These are phyloP conservation scores for Protomyces inouyei DNA, from an alignment of 1,139 yeast genomes.

Conservation along the genomic window DNA sequence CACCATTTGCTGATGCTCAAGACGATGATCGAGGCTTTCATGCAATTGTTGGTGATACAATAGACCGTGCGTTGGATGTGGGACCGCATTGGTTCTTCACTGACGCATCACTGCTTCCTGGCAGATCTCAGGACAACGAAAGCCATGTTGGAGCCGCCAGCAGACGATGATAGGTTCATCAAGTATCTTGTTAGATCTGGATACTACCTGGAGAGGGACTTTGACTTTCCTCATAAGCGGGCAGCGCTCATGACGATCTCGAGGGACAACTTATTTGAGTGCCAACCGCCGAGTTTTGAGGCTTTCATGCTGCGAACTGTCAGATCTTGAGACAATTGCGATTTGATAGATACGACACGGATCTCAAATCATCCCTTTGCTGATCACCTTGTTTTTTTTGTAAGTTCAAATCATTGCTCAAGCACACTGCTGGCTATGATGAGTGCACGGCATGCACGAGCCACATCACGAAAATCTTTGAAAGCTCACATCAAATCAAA, in stretches of 20 bases:
- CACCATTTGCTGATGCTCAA: conserved; percentile 29
- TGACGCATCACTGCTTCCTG: conserved; percentile 34
- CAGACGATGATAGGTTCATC: conserved; percentile 34
- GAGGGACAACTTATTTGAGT: conserved; percentile 31
- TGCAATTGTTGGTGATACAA: conserved; percentile 33
- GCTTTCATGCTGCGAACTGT: background rate
- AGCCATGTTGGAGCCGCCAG: conserved; percentile 35
- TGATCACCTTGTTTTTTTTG: too few species aligned
- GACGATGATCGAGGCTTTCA: conserved; percentile 35
- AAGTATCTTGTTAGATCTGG: conserved; percentile 31
- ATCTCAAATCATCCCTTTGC: too few species aligned
- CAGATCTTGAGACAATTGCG: too few species aligned
- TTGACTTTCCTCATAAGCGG: conserved; percentile 35
- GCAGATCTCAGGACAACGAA: conserved; percentile 32
- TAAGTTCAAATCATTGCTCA: too few species aligned
- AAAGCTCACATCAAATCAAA: too few species aligned
- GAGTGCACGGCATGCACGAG: too few species aligned
- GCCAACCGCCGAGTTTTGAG: background rate
- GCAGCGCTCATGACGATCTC: conserved; percentile 35
- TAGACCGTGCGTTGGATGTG: conserved; percentile 34
- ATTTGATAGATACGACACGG: too few species aligned
- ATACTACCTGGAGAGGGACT: conserved; percentile 32
- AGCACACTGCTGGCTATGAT: too few species aligned
- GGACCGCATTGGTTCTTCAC: conserved; percentile 34
- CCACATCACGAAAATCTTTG: too few species aligned